Conservation (phyloP, 768 basidiomycete species). For the Guyanaporus albipodus region DNA sequence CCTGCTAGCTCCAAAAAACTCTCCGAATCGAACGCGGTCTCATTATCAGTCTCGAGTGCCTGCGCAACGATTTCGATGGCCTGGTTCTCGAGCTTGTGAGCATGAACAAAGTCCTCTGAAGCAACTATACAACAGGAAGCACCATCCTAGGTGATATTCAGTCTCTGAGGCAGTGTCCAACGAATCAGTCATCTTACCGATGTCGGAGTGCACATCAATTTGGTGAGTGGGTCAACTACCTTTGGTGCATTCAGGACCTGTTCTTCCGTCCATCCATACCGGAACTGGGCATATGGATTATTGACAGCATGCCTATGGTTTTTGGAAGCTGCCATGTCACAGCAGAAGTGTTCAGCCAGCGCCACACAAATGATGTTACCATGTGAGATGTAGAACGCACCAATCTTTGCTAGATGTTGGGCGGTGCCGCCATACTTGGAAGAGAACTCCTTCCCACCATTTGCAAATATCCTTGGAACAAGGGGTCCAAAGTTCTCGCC, state of each 20-base stretch:
- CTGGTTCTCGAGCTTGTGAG: constrained; percentile 72
- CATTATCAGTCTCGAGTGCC: constrained; percentile 60
- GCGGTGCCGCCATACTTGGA: constrained; percentile 61
- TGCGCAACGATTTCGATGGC: constrained; percentile 76
- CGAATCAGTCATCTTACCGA: constrained; percentile 43
- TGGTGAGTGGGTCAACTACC: constrained; percentile 67
- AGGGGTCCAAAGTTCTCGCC: constrained; percentile 64
- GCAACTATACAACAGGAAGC: constrained; percentile 74
- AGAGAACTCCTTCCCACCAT: constrained; percentile 68
- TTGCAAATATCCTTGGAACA: constrained; percentile 69
- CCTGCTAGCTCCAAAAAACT: constrained; percentile 76
- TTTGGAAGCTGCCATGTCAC: constrained; percentile 54
- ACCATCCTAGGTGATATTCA: constrained; percentile 53
- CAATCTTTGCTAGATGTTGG: constrained; percentile 69
- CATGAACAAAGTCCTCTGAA: constrained; percentile 71
- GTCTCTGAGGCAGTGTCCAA: too few relatives aligned
- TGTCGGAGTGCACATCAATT: constrained; percentile 85
- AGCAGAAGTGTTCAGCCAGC: not conserved
- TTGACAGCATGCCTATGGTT: constrained; percentile 76
- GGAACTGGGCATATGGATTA: constrained; percentile 83
- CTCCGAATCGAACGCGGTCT: constrained; percentile 54
- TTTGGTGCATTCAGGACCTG: constrained; percentile 62
- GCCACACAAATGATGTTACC: not conserved
- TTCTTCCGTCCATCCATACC: constrained; percentile 67
- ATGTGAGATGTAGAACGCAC: constrained; percentile 34